Conservation (phyloP, 768 basidiomycete genomes). For the Suillus cothurnatus region DNA sequence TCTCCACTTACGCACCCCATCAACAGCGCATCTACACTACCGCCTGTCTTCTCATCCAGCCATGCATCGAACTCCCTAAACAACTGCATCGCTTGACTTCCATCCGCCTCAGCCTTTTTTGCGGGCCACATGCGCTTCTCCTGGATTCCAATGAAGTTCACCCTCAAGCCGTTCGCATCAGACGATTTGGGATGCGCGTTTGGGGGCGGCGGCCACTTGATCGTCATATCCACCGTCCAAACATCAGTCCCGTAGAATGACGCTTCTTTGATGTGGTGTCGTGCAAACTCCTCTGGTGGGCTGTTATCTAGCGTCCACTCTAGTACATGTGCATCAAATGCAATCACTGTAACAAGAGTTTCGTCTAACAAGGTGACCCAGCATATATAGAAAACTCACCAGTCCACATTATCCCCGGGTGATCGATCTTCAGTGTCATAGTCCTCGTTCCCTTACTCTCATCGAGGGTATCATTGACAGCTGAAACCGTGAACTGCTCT, state of each 20-base stretch:
- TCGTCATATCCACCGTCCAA: constrained; percentile 73
- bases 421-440: constrained; percentile 67
- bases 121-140: constrained; percentile 87
- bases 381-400: constrained; percentile 41
- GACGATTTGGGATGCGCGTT: constrained; percentile 23
- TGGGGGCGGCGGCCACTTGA: constrained; percentile 47
- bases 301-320: constrained; percentile 80
- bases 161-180: constrained; percentile 35
- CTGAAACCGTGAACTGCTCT: constrained; percentile 53
- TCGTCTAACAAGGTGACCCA: background rate
- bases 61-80: constrained; percentile 77
- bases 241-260: constrained; percentile 80
- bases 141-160: constrained; percentile 84
- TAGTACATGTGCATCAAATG: constrained; percentile 89
- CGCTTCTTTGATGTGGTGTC: constrained; percentile 92
- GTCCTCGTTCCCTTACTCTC: constrained; percentile 62
- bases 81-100: constrained; percentile 65
- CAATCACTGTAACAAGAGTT: constrained; percentile 54
- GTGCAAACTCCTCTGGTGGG: constrained; percentile 71
- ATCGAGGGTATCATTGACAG: constrained; percentile 59
- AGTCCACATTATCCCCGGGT: constrained; percentile 88
- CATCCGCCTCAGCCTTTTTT: constrained; percentile 50
- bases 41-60: constrained; percentile 64
- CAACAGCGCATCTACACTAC: constrained; percentile 67
- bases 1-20: constrained; percentile 74